These are phyloP conservation scores for Gardenia jasminoides DNA, from an alignment of 257 asterid species.

Conservation along the genomic window DNA sequence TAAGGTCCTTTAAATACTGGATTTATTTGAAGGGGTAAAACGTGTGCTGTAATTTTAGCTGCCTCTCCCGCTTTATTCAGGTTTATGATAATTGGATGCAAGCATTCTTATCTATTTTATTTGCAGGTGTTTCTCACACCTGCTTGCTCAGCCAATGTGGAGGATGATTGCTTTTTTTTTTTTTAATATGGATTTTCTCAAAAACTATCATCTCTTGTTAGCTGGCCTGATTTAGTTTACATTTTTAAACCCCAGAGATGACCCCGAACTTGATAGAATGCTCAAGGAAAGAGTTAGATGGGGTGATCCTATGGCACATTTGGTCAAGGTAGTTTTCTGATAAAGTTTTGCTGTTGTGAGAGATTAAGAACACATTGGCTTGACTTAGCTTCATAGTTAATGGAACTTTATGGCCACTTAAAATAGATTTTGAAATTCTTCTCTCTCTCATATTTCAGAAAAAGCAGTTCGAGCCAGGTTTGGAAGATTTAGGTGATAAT, in stretches of 20 bases:
- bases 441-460: slow-evolving; percentile 39
- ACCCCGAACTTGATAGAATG: slow-evolving; percentile 82
- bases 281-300: slow-evolving; percentile 83
- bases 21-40: too few relatives aligned
- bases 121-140: too few relatives aligned
- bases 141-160: background rate
- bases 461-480: slow-evolving; percentile 48
- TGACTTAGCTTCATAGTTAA: slow-evolving; percentile 5
- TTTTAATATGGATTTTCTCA: too few relatives aligned
- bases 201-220: background rate
- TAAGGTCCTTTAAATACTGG: too few relatives aligned
- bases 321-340: slow-evolving; percentile 54
- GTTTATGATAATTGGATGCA: too few relatives aligned
- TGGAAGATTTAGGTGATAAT: slow-evolving; percentile 62
- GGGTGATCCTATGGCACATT: slow-evolving; percentile 98
- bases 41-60: too few relatives aligned
- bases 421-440: background rate
- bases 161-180: background rate
- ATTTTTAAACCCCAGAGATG: slow-evolving; percentile 54
- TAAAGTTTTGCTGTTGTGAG: background rate
- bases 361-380: background rate
- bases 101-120: too few relatives aligned
- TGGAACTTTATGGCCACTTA: background rate
- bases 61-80: too few relatives aligned
- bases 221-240: slow-evolving; percentile 10